These are phyloP conservation scores for Neoboletus brunneissimus DNA, from an alignment of 768 basidiomycete genomes.

Conservation along the genomic window DNA sequence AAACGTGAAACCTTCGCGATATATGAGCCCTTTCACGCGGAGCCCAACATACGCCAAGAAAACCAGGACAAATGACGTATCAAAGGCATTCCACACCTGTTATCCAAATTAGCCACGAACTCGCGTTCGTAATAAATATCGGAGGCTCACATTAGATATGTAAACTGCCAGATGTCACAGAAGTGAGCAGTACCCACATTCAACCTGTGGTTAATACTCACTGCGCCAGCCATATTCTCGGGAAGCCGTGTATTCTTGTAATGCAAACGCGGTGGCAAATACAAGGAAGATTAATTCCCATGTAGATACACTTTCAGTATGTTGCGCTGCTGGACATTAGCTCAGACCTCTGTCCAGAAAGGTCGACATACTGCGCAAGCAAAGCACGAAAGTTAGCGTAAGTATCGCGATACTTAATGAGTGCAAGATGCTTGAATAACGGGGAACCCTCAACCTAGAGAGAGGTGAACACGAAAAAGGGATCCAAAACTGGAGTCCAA, in stretches of 20 bases:
- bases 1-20: constrained; percentile 45
- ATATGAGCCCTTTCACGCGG: constrained; percentile 59
- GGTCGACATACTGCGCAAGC: constrained; percentile 60
- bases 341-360: neutral
- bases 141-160: constrained; percentile 65
- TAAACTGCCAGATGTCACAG: constrained; percentile 50
- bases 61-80: constrained; percentile 67
- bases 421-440: constrained; percentile 74
- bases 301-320: constrained; percentile 46
- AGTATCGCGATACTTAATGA: constrained; percentile 74
- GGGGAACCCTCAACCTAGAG: constrained; percentile 72
- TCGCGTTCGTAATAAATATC: neutral
- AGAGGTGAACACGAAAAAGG: neutral
- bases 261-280: constrained; percentile 70
- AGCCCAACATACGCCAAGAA: constrained; percentile 67
- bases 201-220: constrained; percentile 40
- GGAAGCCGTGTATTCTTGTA: constrained; percentile 86
- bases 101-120: constrained; percentile 1
- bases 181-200: neutral
- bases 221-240: constrained; percentile 87
- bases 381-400: constrained; percentile 66
- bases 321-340: constrained; percentile 46
- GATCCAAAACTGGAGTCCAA: constrained; percentile 18
- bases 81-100: constrained; percentile 91
- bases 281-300: constrained; percentile 77